phyloP scores from a whole-genome alignment of 352 stramenopile species.

The Globisporangium takayamanum region DNA sequence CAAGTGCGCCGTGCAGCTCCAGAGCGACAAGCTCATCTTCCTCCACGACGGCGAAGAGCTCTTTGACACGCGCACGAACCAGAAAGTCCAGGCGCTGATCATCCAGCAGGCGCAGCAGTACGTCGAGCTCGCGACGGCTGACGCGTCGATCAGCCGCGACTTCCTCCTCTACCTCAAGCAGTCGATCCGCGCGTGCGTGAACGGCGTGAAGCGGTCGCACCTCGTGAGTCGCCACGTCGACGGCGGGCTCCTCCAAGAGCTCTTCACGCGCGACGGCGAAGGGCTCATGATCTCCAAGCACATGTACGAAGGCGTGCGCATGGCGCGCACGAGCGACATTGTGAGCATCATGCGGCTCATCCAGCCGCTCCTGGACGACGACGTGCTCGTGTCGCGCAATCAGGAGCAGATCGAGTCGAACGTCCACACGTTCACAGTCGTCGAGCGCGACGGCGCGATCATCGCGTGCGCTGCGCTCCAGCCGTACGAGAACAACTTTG shows the following conservation, averaged over 20 bases:
- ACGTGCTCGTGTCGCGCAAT: slow-evolving; percentile 83
- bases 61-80: slow-evolving; percentile 75
- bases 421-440: slow-evolving; percentile 82
- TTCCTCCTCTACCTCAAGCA: slow-evolving; percentile 84
- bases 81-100: slow-evolving; percentile 70
- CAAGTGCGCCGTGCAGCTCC: slow-evolving; percentile 79
- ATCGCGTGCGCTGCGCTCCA: slow-evolving; percentile 87
- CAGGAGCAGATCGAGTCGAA: slow-evolving; percentile 88
- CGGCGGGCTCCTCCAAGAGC: slow-evolving; percentile 91
- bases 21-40: slow-evolving; percentile 86
- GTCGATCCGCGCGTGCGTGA: slow-evolving; percentile 77
- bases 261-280: slow-evolving; percentile 97
- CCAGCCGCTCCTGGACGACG: slow-evolving; percentile 81
- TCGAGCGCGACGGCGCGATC: slow-evolving; percentile 85
- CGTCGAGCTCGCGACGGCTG: slow-evolving; percentile 48
- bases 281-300: slow-evolving; percentile 96
- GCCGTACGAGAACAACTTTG: slow-evolving; percentile 86
- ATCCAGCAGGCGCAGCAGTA: slow-evolving; percentile 83
- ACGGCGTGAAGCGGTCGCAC: slow-evolving; percentile 81
- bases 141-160: slow-evolving; percentile 50
- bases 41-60: slow-evolving; percentile 87
- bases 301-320: slow-evolving; percentile 94
- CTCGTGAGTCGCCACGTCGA: slow-evolving; percentile 83
- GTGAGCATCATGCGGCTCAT: slow-evolving; percentile 85
- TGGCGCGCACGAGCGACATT: slow-evolving; percentile 90